A percentile compares a stretch with the other conserved stretches of the same genome.
phyloP scores from a whole-genome alignment of 495 filamentous ascomycete genomes.

The Aspergillus conjunctus region DNA sequence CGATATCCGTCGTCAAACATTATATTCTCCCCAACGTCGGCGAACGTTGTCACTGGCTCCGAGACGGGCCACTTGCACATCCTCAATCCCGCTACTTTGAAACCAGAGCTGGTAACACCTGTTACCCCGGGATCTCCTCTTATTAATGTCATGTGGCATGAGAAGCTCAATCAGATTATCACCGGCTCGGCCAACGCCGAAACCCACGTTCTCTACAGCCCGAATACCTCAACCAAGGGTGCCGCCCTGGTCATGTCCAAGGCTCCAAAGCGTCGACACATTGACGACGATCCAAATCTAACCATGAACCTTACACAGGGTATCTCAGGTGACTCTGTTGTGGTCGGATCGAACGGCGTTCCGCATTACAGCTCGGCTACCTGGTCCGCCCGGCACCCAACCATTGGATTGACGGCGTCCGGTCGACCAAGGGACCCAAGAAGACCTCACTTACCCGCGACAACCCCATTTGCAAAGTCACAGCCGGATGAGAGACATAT shows the following conservation, averaged over 20 bases:
- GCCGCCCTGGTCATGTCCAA: constrained; percentile 89
- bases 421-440: constrained; percentile 77
- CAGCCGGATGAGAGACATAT: constrained; percentile 91
- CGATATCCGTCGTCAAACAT: constrained; percentile 86
- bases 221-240: constrained; percentile 74
- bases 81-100: constrained; percentile 86
- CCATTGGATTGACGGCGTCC: constrained; percentile 73
- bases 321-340: constrained; percentile 78
- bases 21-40: constrained; percentile 78
- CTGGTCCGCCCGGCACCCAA: constrained; percentile 68
- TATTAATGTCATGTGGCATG: constrained; percentile 86
- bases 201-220: constrained; percentile 88
- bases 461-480: constrained; percentile 88
- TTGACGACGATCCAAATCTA: constrained; percentile 86
- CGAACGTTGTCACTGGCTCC: constrained; percentile 87
- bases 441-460: constrained; percentile 76
- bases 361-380: constrained; percentile 50
- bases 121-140: constrained; percentile 81
- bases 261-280: constrained; percentile 89
- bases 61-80: constrained; percentile 86
- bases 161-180: constrained; percentile 93
- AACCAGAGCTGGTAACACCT: constrained; percentile 78
- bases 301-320: constrained; percentile 80
- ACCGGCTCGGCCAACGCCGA: constrained; percentile 90
- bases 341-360: constrained; percentile 56